Conservation (phyloP, 2,329 filamentous ascomycete species). For the Ascochyta lentis region DNA sequence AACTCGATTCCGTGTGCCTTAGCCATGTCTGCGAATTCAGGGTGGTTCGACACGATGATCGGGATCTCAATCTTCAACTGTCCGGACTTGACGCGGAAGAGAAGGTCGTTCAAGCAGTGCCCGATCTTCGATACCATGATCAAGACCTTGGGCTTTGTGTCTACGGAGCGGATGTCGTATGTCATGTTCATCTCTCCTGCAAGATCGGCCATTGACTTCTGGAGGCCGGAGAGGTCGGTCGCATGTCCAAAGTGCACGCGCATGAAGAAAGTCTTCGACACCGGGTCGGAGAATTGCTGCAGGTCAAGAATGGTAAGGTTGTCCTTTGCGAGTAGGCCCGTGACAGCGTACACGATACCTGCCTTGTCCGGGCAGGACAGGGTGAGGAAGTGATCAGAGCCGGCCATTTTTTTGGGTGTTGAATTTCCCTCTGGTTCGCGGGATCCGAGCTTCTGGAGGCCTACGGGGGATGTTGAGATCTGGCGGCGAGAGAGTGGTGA, state of each 20-base stretch:
- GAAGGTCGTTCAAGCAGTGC: constrained; percentile 82
- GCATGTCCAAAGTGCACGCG: constrained; percentile 79
- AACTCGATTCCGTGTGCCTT: constrained; percentile 78
- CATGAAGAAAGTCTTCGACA: constrained; percentile 83
- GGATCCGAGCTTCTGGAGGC: constrained; percentile 31
- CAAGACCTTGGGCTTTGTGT: constrained; percentile 75
- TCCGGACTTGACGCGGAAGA: constrained; percentile 77
- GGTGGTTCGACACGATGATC: constrained; percentile 82
- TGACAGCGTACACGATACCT: constrained; percentile 85
- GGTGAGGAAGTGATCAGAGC: constrained; percentile 62
- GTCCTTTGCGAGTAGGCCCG: constrained; percentile 74
- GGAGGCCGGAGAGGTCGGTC: constrained; percentile 50
- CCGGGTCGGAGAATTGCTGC: constrained; percentile 82
- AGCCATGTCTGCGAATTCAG: constrained; percentile 73
- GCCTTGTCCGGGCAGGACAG: constrained; percentile 84
- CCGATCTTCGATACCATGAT: constrained; percentile 93
- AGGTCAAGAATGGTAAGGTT: constrained; percentile 83
- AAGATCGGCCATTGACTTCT: constrained; percentile 67
- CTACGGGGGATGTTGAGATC: constrained; percentile 25
- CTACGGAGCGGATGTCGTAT: constrained; percentile 72
- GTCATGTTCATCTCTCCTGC: constrained; percentile 71
- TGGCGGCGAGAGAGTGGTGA: constrained; percentile 20
- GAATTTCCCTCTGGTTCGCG: constrained; percentile 30
- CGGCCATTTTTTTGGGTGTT: constrained; percentile 37
- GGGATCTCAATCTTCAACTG: constrained; percentile 79